These are phyloP conservation scores for Clavaria fumosa DNA, from an alignment of 768 basidiomycete genomes.

Conservation along the genomic window DNA sequence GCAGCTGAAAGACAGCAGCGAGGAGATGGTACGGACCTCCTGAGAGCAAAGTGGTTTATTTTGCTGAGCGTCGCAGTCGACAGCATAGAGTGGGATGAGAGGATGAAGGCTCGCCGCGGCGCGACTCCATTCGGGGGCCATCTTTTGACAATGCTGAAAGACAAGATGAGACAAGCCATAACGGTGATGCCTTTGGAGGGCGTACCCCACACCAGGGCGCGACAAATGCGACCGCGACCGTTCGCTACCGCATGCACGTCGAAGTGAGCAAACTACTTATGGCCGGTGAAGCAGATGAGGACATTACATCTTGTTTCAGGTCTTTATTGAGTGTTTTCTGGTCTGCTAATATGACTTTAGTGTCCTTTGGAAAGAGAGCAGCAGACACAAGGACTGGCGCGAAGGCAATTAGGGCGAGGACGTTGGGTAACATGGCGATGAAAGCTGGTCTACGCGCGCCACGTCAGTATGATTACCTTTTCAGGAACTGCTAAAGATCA, in stretches of 20 bases:
- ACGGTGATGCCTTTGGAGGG: background rate
- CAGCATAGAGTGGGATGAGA: constrained; percentile 74
- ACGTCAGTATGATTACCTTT: background rate
- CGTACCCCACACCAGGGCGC: constrained; percentile 91
- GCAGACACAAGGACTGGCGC: constrained; percentile 26
- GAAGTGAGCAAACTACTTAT: background rate
- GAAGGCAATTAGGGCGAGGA: constrained; percentile 13
- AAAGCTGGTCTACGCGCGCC: background rate
- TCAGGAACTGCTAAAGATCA: too few relatives aligned
- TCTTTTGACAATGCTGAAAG: constrained; percentile 65
- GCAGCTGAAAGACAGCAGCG: too few relatives aligned
- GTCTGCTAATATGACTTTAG: constrained; percentile 61
- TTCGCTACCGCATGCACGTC: constrained; percentile 29
- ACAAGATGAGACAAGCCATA: background rate
- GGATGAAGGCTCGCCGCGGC: constrained; percentile 69
- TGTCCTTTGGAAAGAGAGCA: constrained; percentile 32
- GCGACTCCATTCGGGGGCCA: constrained; percentile 76
- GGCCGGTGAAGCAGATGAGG: background rate
- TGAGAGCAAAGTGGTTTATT: constrained; percentile 77
- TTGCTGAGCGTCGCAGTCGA: constrained; percentile 77
- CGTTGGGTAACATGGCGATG: background rate
- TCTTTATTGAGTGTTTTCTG: constrained; percentile 51
- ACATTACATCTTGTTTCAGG: constrained; percentile 62
- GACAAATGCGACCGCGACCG: constrained; percentile 75
- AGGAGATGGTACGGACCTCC: constrained; percentile 48